These are phyloP conservation scores for Hanseniaspora occidentalis DNA, from an alignment of 805 yeast species.

Conservation along the genomic window DNA sequence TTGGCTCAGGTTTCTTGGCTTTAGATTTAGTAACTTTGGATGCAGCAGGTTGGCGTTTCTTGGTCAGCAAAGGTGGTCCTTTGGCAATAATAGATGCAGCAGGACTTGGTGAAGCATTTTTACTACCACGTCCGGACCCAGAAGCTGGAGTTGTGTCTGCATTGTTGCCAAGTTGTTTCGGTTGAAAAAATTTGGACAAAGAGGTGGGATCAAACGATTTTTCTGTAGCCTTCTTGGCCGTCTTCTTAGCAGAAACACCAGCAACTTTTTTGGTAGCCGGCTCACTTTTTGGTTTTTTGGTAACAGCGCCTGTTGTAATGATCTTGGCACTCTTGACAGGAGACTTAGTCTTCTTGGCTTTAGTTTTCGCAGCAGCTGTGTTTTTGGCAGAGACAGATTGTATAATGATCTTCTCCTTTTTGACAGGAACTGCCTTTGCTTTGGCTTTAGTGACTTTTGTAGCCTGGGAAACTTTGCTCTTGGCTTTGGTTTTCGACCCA, in stretches of 20 bases:
- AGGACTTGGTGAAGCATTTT: neutral
- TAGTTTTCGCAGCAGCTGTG: neutral
- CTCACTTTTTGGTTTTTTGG: neutral
- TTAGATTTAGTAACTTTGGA: neutral
- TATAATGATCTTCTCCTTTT: no score
- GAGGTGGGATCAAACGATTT: conserved; percentile 25
- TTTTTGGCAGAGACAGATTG: no score
- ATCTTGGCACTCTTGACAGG: neutral
- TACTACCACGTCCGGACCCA: neutral
- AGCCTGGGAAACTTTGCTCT: no score
- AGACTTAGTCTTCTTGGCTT: neutral
- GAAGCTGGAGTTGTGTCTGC: conserved; percentile 8
- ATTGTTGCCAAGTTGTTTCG: conserved; percentile 15
- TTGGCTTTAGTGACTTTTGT: no score
- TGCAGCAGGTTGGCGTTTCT: no score
- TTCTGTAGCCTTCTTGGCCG: no score
- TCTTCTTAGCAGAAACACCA: neutral
- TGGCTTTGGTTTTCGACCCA: neutral
- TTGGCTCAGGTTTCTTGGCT: no score
- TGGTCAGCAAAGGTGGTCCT: no score
- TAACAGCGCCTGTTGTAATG: conserved; percentile 1
- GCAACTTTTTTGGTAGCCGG: neutral
- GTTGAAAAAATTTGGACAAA: conserved; percentile 25
- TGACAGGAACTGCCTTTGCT: no score
- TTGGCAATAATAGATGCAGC: neutral